A percentile compares a stretch with the other conserved stretches of the same genome.
phyloP scores from a whole-genome alignment of 768 basidiomycete species.

The Lactifluus echinatus region DNA sequence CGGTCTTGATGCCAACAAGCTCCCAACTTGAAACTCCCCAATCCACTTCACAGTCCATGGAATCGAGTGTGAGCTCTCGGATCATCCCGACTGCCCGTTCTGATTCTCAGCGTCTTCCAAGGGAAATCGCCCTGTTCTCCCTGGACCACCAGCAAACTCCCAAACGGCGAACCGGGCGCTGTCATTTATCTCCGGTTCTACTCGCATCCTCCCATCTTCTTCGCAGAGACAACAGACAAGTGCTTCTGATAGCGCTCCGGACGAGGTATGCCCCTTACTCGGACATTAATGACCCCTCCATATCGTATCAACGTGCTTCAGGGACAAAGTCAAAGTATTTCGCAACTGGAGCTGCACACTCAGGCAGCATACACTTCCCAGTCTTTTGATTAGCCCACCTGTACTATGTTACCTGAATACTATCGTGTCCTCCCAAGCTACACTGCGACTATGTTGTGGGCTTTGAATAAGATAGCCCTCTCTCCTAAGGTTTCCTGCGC shows the following conservation, averaged over 20 bases:
- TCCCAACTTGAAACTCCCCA: not conserved
- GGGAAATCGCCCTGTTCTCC: not conserved
- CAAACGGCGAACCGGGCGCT: not conserved
- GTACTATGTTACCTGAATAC: not conserved
- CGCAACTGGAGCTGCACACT: constrained; percentile 4
- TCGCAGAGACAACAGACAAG: not conserved
- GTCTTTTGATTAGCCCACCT: not conserved
- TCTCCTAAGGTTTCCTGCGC: too few species aligned
- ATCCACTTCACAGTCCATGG: not conserved
- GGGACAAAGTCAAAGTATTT: not conserved
- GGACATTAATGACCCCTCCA: not conserved
- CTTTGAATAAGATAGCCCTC: too few species aligned
- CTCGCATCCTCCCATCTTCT: not conserved
- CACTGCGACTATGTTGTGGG: not conserved
- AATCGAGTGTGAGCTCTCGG: not conserved
- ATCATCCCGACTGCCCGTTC: not conserved
- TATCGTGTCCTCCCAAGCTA: not conserved
- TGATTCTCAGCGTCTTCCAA: not conserved
- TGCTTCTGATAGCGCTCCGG: not conserved
- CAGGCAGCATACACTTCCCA: constrained; percentile 9
- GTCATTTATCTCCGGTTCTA: constrained; percentile 5
- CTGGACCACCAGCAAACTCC: not conserved
- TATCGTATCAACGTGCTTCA: not conserved
- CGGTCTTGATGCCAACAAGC: not conserved
- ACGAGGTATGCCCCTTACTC: not conserved